Evolutionary conservation across 148 eudicot species (phyloP), one percentile per base, ranked within the genome.

Genomic region (Nepenthes gracilis): DNA sequence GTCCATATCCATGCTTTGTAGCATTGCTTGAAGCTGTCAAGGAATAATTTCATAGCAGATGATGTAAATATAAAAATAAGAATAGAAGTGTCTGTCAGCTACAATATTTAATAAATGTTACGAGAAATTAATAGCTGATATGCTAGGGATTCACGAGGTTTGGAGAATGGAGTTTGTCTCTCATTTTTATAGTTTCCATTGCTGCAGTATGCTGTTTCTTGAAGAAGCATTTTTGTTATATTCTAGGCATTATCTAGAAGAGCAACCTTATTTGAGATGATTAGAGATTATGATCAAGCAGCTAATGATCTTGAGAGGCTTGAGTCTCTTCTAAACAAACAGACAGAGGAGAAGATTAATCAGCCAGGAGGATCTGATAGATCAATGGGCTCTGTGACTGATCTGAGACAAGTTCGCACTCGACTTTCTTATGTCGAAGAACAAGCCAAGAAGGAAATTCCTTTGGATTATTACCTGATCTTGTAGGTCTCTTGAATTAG

Each of bases 241-340:
- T 53, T 77, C 65, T 74, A 93, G 99, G 96, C 95, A 54, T 68
- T 86, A 65, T 81, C 96, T 49, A 82, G 99, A 72, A 80, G 99
- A 72, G 95, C 95, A 48, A 64, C 83, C 62, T 74, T 88, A 69
- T 93, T 74, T 72, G 96, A 93, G 80, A 80, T 79, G 95, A 93
- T 88, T 61, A 84, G 99, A 75, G 96, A 93, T 73, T 89, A 83
- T 71, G 91, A 83, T 7, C 88, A 88, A 68, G 96, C 99, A 53
- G 74, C 81, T 43, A 70, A 58, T 57, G 99, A 93, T 86, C 81
- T 93, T 61, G 66, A 76, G 49, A 80, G 77, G 58, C 72, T 84
- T 59, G 71, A 80, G 47, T 76, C 79, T 70, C 79, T 88, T 65
- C 73, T 88, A 35, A 71, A 65, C 51, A 84, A 71, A 75, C 85